A percentile compares a stretch with the other conserved stretches of the same genome.
phyloP scores from a whole-genome alignment of 2,329 filamentous ascomycete genomes.

The Stachybotrys elegans region DNA sequence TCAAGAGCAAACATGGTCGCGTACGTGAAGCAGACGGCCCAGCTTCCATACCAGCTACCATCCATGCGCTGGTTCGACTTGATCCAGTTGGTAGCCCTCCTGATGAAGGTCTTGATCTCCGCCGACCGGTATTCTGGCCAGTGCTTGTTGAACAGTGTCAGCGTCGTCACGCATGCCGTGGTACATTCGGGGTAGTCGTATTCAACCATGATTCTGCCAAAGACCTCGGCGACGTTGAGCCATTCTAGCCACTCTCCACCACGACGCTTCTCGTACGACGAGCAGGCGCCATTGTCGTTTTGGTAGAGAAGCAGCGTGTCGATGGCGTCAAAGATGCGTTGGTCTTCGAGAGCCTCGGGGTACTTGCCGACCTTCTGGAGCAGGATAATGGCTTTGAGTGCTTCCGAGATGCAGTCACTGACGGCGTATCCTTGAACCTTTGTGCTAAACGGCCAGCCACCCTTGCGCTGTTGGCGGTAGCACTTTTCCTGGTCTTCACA shows the following conservation, averaged over 20 bases:
- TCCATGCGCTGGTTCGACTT: conserved; percentile 71
- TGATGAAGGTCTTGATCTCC: conserved; percentile 72
- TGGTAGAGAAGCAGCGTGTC: conserved; percentile 91
- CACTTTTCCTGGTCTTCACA: conserved; percentile 70
- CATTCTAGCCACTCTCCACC: conserved; percentile 74
- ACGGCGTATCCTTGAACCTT: conserved; percentile 91
- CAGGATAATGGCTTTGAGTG: conserved; percentile 77
- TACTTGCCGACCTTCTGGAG: conserved; percentile 76
- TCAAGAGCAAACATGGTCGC: conserved; percentile 95
- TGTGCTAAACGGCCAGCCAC: conserved; percentile 94
- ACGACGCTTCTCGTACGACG: conserved; percentile 82
- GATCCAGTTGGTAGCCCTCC: conserved; percentile 75
- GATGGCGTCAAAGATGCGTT: conserved; percentile 78
- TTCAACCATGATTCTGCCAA: conserved; percentile 96
- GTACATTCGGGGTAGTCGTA: conserved; percentile 99
- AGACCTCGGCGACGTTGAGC: conserved; percentile 94
- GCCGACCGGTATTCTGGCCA: conserved; percentile 74
- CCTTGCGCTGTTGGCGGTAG: conserved; percentile 87
- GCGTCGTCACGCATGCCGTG: conserved; percentile 83
- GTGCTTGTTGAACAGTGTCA: conserved; percentile 74
- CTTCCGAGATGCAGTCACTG: conserved; percentile 90
- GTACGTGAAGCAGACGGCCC: conserved; percentile 98
- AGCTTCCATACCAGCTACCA: conserved; percentile 96
- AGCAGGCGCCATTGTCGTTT: conserved; percentile 78
- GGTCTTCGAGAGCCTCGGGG: conserved; percentile 67